Conservation (phyloP, 208 protist species). For the Leishmania guyanensis region DNA sequence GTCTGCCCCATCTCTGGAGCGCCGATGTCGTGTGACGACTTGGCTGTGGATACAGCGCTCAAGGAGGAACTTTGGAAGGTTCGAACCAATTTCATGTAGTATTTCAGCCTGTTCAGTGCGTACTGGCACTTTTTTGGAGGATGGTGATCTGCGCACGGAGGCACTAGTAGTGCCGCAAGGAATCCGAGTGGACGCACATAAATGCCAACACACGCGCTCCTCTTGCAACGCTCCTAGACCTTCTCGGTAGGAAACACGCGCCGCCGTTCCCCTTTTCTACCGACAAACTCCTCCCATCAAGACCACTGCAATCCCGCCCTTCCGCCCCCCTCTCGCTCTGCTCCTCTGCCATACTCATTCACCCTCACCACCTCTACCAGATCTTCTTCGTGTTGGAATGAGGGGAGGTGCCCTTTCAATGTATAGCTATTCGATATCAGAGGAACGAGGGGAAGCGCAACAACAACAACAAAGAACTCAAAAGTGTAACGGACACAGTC, state of each 20-base stretch:
- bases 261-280: not conserved
- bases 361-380: not conserved
- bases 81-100: constrained; percentile 43
- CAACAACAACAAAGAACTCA: not conserved
- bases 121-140: not conserved
- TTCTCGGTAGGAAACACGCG: not conserved
- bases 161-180: not conserved
- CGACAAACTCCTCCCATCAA: not conserved
- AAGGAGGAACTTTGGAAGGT: constrained; percentile 42
- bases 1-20: constrained; percentile 53
- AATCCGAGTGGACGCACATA: too few relatives aligned
- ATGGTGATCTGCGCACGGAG: not conserved
- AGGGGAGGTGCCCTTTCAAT: not conserved
- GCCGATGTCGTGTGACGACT: constrained; percentile 32
- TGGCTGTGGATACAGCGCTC: constrained; percentile 46
- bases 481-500: not conserved
- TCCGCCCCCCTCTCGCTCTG: not conserved
- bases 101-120: not conserved
- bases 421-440: not conserved
- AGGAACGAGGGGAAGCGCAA: not conserved
- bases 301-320: not conserved
- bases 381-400: not conserved
- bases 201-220: not conserved
- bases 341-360: not conserved
- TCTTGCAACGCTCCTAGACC: not conserved